phyloP scores from a whole-genome alignment of 208 protist species.

The Trichomonas vaginalis region DNA sequence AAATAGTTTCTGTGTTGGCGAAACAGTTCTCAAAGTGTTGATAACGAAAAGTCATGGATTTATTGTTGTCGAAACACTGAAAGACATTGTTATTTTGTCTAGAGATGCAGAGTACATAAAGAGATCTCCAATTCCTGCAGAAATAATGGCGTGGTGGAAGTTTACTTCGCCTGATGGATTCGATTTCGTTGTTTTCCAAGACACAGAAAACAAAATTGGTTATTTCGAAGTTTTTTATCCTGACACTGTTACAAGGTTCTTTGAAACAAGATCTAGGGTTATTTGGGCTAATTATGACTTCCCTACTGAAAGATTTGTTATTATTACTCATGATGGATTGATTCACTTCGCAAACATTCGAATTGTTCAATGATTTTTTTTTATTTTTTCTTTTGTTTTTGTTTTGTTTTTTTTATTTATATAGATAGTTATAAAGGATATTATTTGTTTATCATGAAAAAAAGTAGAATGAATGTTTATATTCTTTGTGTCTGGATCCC shows the following conservation, averaged over 20 bases:
- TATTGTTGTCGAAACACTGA: not conserved
- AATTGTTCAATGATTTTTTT: too few species aligned
- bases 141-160: not conserved
- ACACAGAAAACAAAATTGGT: not conserved
- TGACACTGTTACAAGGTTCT: not conserved
- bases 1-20: too few species aligned
- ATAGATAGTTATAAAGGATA: too few species aligned
- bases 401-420: too few species aligned
- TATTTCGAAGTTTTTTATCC: not conserved
- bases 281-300: not conserved
- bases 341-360: too few species aligned
- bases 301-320: not conserved
- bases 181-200: not conserved
- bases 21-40: not conserved
- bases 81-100: not conserved
- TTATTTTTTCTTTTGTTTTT: too few species aligned
- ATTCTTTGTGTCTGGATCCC: too few species aligned
- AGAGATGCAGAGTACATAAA: not conserved
- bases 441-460: too few species aligned
- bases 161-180: not conserved
- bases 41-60: not conserved
- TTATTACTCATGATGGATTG: not conserved
- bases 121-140: not conserved
- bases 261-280: not conserved
- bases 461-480: too few species aligned